A percentile compares a stretch with the other conserved stretches of the same genome.
phyloP scores from a whole-genome alignment of 1,284 basidiomycete genomes.

The Phylloporus sp. region DNA sequence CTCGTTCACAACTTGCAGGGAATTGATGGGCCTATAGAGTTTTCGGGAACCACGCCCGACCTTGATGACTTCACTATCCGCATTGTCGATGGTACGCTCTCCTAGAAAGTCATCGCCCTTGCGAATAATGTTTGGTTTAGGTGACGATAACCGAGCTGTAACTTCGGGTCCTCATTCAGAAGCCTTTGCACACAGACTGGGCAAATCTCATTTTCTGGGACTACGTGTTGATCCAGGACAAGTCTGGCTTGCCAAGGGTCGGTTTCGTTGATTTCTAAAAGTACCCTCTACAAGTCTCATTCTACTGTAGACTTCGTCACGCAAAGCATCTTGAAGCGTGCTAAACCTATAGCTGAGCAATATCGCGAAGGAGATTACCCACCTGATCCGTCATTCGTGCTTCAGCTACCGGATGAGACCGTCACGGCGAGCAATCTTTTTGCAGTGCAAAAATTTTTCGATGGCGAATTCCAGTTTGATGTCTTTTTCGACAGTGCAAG shows the following conservation, averaged over 20 bases:
- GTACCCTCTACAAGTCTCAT: not conserved
- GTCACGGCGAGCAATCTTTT: constrained; percentile 80
- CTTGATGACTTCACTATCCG: constrained; percentile 85
- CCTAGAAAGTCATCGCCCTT: not conserved
- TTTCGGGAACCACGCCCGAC: constrained; percentile 77
- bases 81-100: constrained; percentile 75
- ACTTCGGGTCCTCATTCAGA: constrained; percentile 63
- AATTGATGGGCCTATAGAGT: constrained; percentile 69
- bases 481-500: constrained; percentile 83
- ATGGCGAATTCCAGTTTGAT: constrained; percentile 87
- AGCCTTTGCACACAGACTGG: constrained; percentile 69
- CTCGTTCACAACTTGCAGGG: constrained; percentile 59
- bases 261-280: constrained; percentile 12
- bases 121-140: constrained; percentile 43
- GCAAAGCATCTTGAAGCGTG: constrained; percentile 66
- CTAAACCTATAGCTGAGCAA: constrained; percentile 60
- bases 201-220: constrained; percentile 79
- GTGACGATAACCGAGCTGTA: constrained; percentile 63
- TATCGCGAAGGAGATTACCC: constrained; percentile 60
- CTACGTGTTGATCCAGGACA: constrained; percentile 67
- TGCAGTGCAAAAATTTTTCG: constrained; percentile 86
- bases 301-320: constrained; percentile 67
- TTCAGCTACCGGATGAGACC: constrained; percentile 80
- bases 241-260: constrained; percentile 88
- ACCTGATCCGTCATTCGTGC: constrained; percentile 82